These are phyloP conservation scores for Hyparrhenia diplandra DNA, from an alignment of 176 grass and related monocot species.

Conservation along the genomic window DNA sequence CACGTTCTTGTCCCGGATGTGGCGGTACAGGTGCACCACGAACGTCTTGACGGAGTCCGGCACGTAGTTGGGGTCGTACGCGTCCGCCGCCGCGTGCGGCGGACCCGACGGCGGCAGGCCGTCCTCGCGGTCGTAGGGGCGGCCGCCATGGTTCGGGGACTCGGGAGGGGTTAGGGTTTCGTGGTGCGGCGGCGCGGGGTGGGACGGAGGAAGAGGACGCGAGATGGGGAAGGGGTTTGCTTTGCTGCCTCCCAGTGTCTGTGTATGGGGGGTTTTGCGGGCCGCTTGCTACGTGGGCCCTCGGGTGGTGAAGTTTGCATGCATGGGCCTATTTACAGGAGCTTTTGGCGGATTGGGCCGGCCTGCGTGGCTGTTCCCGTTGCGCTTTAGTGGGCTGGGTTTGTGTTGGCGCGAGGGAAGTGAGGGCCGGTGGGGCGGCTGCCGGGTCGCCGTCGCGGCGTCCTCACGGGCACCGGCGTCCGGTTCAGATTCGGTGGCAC, in stretches of 20 bases:
- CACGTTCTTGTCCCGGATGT: conserved; percentile 98
- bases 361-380: neutral
- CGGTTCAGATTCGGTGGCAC: no score
- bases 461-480: neutral
- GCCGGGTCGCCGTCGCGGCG: neutral
- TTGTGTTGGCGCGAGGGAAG: neutral
- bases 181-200: neutral
- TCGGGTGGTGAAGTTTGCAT: neutral
- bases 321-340: neutral
- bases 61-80: conserved; percentile 88
- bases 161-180: conserved; percentile 12
- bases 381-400: neutral
- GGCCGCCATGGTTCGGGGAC: conserved; percentile 18
- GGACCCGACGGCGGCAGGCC: conserved; percentile 23
- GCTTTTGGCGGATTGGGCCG: neutral
- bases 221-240: neutral
- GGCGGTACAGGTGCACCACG: conserved; percentile 90
- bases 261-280: neutral
- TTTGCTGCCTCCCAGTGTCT: no score
- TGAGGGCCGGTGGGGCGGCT: no score
- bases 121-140: conserved; percentile 50
- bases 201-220: neutral
- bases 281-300: neutral
- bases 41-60: conserved; percentile 97
- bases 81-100: conserved; percentile 30